Conservation (phyloP, 2,329 filamentous ascomycete species). For the Phyllosticta citrichinensis region DNA sequence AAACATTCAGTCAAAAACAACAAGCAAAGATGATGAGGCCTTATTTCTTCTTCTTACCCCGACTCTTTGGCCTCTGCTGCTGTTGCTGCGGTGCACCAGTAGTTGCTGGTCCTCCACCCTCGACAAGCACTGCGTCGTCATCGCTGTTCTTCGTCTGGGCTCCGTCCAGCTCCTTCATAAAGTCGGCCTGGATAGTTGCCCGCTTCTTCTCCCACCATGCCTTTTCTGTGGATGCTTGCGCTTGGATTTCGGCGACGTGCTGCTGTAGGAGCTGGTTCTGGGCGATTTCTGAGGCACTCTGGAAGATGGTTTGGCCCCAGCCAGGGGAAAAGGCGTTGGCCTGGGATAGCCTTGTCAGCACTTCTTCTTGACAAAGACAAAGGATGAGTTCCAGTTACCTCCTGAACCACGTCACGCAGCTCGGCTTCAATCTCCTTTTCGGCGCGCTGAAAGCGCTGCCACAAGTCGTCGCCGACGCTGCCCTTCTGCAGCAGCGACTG, state of each 20-base stretch:
- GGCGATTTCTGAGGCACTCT: slow-evolving; percentile 91
- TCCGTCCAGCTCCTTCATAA: slow-evolving; percentile 73
- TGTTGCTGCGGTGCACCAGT: not conserved
- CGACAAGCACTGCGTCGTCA: slow-evolving; percentile 71
- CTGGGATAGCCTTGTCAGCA: slow-evolving; percentile 37
- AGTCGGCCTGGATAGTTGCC: slow-evolving; percentile 60
- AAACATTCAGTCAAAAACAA: not conserved
- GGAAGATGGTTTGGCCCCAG: slow-evolving; percentile 95
- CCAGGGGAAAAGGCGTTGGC: slow-evolving; percentile 80
- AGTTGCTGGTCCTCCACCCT: slow-evolving; percentile 42
- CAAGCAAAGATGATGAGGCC: slow-evolving; percentile 15
- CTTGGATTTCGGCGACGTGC: slow-evolving; percentile 64
- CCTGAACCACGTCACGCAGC: slow-evolving; percentile 82
- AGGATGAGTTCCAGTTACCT: slow-evolving; percentile 47
- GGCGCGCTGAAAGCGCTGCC: slow-evolving; percentile 81
- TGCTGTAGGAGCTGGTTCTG: slow-evolving; percentile 70
- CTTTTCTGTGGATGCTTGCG: slow-evolving; percentile 62
- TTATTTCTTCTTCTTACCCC: slow-evolving; percentile 58
- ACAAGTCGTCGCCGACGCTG: slow-evolving; percentile 90
- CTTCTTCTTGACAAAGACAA: not conserved
- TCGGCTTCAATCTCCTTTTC: slow-evolving; percentile 98
- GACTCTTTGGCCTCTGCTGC: slow-evolving; percentile 32
- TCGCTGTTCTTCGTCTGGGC: slow-evolving; percentile 37
- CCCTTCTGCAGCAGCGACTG: slow-evolving; percentile 75
- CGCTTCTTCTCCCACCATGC: slow-evolving; percentile 88